Conservation (phyloP, 2,329 filamentous ascomycete species). For the Graphilbum ipis-grandicollis region DNA sequence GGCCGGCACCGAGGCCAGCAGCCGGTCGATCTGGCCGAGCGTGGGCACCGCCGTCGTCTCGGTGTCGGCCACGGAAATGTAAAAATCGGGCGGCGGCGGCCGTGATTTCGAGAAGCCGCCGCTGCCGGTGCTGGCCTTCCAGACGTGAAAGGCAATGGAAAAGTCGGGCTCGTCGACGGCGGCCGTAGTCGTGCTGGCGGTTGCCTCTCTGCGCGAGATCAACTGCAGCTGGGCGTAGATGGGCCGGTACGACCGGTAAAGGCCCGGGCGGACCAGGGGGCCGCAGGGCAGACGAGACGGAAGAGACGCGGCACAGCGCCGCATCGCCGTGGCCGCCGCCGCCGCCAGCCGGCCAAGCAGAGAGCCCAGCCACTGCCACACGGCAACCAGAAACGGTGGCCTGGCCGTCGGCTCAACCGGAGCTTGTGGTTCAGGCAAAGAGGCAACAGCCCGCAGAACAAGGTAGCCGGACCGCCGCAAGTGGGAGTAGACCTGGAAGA, state of each 20-base stretch:
- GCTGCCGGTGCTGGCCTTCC: constrained; percentile 14
- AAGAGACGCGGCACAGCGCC: too few species aligned
- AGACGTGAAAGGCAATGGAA: constrained; percentile 3
- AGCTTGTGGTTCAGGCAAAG: too few species aligned
- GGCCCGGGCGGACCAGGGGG: constrained; percentile 42
- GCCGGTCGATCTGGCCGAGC: constrained; percentile 47
- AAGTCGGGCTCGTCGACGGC: too few species aligned
- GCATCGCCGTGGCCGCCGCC: too few species aligned
- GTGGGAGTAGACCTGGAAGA: constrained; percentile 76
- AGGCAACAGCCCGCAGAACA: constrained; percentile 26
- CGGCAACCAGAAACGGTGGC: constrained; percentile 6
- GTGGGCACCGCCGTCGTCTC: constrained; percentile 55
- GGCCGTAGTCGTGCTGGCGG: too few species aligned
- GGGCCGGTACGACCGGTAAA: constrained; percentile 47
- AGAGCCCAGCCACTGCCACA: constrained; percentile 38
- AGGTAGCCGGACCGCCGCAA: constrained; percentile 72
- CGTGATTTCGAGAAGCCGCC: constrained; percentile 60
- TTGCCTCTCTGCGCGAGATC: constrained; percentile 55
- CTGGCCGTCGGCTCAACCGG: not conserved
- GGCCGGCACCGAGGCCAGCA: constrained; percentile 62
- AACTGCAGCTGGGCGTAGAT: constrained; percentile 65
- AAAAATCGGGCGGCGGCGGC: constrained; percentile 66
- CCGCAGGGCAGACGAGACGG: constrained; percentile 31
- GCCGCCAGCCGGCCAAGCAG: constrained; percentile 11
- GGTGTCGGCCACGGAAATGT: constrained; percentile 66